A percentile compares a stretch with the other conserved stretches of the same genome.
Evolutionary conservation across 495 filamentous ascomycete genomes (phyloP).

Genomic region (Diplogelasinospora grovesii): DNA sequence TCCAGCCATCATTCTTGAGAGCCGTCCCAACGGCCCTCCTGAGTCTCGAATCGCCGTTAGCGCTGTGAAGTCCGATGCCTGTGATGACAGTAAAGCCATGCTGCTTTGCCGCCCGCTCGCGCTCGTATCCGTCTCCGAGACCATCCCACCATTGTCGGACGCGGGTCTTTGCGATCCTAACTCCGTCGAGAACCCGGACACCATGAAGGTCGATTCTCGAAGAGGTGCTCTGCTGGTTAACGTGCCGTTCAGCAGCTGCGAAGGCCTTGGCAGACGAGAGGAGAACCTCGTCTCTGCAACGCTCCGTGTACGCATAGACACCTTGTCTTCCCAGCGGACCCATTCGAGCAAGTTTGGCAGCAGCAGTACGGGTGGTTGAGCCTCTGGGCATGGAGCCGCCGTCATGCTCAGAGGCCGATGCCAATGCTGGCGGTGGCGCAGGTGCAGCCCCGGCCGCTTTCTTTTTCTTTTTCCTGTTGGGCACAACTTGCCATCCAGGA

Average conservation of each 20-base stretch:
- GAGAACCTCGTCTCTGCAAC: conserved; percentile 22
- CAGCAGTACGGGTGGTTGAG: conserved; percentile 19
- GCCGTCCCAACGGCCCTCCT: conserved; percentile 75
- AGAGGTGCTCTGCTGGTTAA: conserved; percentile 50
- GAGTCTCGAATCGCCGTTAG: conserved; percentile 65
- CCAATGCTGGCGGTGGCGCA: neutral
- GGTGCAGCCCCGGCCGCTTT: neutral
- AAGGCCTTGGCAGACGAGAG: conserved; percentile 17
- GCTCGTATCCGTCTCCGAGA: conserved; percentile 59
- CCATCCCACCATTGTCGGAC: conserved; percentile 75
- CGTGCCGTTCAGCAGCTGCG: conserved; percentile 50
- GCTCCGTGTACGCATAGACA: conserved; percentile 30
- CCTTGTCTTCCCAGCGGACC: conserved; percentile 37
- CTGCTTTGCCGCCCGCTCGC: conserved; percentile 37
- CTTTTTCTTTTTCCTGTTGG: neutral
- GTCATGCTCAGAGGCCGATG: neutral
- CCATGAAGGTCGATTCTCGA: conserved; percentile 75
- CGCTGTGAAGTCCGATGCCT: conserved; percentile 70
- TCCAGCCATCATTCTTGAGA: conserved; percentile 76
- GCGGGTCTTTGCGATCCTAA: conserved; percentile 62
- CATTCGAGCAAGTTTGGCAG: conserved; percentile 25
- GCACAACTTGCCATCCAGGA: neutral
- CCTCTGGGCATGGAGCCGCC: neutral
- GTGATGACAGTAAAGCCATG: conserved; percentile 66
- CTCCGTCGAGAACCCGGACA: conserved; percentile 68